A percentile compares a stretch with the other conserved stretches of the same genome.
Conservation (phyloP, 371 early-diverging fungal genomes). For the Mucor indicus region DNA sequence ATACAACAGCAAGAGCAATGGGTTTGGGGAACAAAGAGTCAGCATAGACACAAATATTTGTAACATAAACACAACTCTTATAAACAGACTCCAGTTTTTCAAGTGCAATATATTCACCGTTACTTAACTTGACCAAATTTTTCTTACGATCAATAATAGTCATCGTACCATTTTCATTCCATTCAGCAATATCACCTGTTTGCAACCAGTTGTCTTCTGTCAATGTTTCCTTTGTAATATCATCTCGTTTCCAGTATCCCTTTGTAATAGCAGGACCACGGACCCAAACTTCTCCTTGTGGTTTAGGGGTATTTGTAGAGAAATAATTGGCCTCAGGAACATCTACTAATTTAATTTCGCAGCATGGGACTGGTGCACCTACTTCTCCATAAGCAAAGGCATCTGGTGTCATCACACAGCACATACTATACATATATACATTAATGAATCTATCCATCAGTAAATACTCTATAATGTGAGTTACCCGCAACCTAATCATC, state of each 20-base stretch:
- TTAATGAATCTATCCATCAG: neutral
- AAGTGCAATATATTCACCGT: constrained; percentile 98
- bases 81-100: constrained; percentile 97
- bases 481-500: constrained; percentile 38
- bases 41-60: constrained; percentile 86
- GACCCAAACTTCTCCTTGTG: constrained; percentile 87
- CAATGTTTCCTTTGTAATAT: constrained; percentile 70
- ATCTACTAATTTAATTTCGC: constrained; percentile 90
- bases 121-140: constrained; percentile 74
- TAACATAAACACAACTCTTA: constrained; percentile 72
- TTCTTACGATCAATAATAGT: constrained; percentile 81
- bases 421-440: constrained; percentile 42
- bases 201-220: constrained; percentile 85
- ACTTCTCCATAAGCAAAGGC: constrained; percentile 66
- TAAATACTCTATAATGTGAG: neutral
- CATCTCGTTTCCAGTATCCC: constrained; percentile 71
- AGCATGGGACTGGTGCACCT: constrained; percentile 82
- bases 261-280: constrained; percentile 76
- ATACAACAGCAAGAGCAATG: constrained; percentile 74
- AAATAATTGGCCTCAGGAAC: constrained; percentile 80
- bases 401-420: constrained; percentile 63
- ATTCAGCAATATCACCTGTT: constrained; percentile 93
- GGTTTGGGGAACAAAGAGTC: constrained; percentile 66
- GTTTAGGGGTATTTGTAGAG: constrained; percentile 67
- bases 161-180: constrained; percentile 67